Evolutionary conservation across 768 basidiomycete genomes (phyloP).

Genomic region (Podaxis sp.): DNA sequence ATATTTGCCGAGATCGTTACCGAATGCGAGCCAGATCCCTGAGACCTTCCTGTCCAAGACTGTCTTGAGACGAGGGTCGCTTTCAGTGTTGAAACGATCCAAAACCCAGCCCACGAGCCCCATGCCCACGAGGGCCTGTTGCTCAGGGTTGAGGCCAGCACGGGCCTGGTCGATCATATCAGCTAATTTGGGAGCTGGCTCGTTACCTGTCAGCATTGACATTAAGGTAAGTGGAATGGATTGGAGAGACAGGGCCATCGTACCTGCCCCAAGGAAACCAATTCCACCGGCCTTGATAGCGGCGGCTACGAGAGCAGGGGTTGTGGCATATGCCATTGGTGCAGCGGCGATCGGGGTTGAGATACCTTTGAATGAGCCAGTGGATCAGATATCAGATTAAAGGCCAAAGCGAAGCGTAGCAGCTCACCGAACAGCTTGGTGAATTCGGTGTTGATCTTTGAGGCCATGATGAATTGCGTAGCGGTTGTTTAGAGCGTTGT

Average conservation of each 20-base stretch:
- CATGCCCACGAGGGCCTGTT: constrained; percentile 32
- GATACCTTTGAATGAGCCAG: neutral
- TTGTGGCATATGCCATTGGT: neutral
- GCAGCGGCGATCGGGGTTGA: neutral
- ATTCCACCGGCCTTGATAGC: neutral
- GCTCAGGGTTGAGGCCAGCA: neutral
- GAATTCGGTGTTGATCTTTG: neutral
- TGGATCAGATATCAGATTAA: neutral
- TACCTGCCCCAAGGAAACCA: neutral
- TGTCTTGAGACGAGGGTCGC: constrained; percentile 35
- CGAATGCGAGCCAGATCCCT: constrained; percentile 66
- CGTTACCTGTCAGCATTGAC: neutral
- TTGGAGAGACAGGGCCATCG: too few species aligned
- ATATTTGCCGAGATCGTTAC: constrained; percentile 48
- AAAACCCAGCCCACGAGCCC: constrained; percentile 60
- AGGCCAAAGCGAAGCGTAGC: neutral
- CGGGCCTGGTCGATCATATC: neutral
- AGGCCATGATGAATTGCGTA: neutral
- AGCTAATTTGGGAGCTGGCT: neutral
- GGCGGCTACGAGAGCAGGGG: neutral
- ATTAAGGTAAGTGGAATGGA: neutral
- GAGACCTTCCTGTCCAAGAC: constrained; percentile 45
- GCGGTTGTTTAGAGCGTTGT: neutral
- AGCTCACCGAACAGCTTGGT: neutral
- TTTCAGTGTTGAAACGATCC: constrained; percentile 36